These are phyloP conservation scores for Pezizomycotina sp. DNA, from an alignment of 2,329 filamentous ascomycete species.

Conservation along the genomic window DNA sequence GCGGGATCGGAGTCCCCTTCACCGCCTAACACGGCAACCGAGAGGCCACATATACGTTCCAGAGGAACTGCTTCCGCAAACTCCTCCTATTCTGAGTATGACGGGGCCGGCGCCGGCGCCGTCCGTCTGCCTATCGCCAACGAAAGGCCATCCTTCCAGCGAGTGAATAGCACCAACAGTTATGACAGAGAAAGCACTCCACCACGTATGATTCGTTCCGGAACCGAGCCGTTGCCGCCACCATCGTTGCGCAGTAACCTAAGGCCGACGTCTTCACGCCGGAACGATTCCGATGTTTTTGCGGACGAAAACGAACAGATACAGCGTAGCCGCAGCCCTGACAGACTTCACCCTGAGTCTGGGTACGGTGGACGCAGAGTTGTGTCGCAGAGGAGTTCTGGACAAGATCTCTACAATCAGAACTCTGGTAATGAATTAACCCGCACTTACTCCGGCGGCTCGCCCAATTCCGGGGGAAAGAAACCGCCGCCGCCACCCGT, in stretches of 20 bases:
- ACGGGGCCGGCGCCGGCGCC: constrained; percentile 11
- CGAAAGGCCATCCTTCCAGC: constrained; percentile 14
- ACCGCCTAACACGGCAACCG: constrained; percentile 31
- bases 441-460: constrained; percentile 8
- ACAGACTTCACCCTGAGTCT: constrained; percentile 15
- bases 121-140: constrained; percentile 12
- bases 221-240: constrained; percentile 14
- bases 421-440: constrained; percentile 9
- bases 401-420: constrained; percentile 8
- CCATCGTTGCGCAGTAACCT: constrained; percentile 8
- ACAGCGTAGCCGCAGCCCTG: constrained; percentile 13
- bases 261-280: constrained; percentile 11
- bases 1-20: constrained; percentile 36
- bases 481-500: constrained; percentile 22
- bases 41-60: constrained; percentile 39
- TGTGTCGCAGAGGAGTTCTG: constrained; percentile 13
- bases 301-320: constrained; percentile 18
- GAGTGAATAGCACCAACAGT: constrained; percentile 17
- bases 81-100: constrained; percentile 27
- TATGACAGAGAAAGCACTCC: constrained; percentile 3
- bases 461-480: constrained; percentile 14
- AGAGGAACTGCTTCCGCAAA: constrained; percentile 19
- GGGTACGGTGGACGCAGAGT: constrained; percentile 13
- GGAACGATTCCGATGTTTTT: constrained; percentile 17
- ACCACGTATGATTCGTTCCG: constrained; percentile 11